phyloP scores from a whole-genome alignment of 768 basidiomycete genomes.

The Boletus subparvulus region DNA sequence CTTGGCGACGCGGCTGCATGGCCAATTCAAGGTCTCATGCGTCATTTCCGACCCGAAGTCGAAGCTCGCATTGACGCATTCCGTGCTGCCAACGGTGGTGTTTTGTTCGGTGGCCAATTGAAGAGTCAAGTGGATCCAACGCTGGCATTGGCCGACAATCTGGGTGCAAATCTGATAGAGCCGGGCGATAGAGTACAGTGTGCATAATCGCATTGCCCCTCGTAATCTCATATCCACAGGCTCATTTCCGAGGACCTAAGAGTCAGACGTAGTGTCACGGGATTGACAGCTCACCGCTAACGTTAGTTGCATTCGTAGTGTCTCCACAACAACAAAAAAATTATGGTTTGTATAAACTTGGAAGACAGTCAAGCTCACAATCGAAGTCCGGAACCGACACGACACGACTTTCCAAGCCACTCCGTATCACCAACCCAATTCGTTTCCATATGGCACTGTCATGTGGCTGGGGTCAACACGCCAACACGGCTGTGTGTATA shows the following conservation, averaged over 20 bases:
- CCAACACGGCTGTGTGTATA: too few species aligned
- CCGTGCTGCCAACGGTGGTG: constrained; percentile 72
- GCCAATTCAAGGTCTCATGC: constrained; percentile 98
- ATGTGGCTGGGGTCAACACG: not conserved
- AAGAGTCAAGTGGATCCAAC: constrained; percentile 65
- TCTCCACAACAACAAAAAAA: too few species aligned
- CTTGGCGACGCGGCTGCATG: constrained; percentile 97
- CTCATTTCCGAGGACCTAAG: not conserved
- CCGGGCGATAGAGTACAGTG: constrained; percentile 34
- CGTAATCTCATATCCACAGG: constrained; percentile 6
- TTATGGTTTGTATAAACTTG: not conserved
- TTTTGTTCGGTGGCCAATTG: constrained; percentile 84
- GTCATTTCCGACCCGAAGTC: constrained; percentile 95
- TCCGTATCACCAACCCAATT: not conserved
- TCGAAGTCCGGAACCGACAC: too few species aligned
- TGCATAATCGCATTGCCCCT: not conserved
- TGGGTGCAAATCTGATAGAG: constrained; percentile 54
- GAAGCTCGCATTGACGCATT: constrained; percentile 83
- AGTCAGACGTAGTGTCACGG: not conserved
- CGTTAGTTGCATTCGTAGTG: not conserved
- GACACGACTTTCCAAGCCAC: too few species aligned
- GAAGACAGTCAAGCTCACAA: not conserved
- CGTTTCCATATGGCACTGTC: not conserved
- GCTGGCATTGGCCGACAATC: constrained; percentile 71
- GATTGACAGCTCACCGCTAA: not conserved